These are phyloP conservation scores for Dovyalis caffra DNA, from an alignment of 345 rosid species.

Conservation along the genomic window DNA sequence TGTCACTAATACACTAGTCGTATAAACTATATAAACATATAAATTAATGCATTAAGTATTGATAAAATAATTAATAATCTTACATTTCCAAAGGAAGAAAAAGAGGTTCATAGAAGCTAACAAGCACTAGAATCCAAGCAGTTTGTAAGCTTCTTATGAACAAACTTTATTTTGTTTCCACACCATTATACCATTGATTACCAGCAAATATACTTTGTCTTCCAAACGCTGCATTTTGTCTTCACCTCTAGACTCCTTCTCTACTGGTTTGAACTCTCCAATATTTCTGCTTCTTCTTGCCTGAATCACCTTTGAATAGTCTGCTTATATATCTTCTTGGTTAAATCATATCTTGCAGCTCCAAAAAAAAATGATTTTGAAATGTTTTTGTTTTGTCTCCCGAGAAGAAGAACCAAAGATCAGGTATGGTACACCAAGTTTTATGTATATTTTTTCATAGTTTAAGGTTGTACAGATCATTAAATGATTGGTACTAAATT, in stretches of 20 bases:
- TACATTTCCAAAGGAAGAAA: slow-evolving; percentile 21
- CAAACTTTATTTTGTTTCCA: slow-evolving; percentile 1
- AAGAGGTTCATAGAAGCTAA: background rate
- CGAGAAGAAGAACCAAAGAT: slow-evolving; percentile 14
- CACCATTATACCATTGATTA: background rate
- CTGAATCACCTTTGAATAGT: slow-evolving; percentile 1
- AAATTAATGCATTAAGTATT: background rate
- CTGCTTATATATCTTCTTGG: background rate
- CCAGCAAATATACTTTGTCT: slow-evolving; percentile 16
- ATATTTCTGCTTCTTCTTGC: slow-evolving; percentile 9
- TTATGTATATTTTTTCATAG: background rate
- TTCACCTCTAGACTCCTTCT: slow-evolving; percentile 5
- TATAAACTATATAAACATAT: background rate
- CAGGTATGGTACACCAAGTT: slow-evolving; percentile 10
- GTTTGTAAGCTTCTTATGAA: background rate
- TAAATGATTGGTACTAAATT: background rate
- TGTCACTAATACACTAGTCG: background rate
- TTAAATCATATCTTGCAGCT: background rate
- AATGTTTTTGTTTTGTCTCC: slow-evolving; percentile 23
- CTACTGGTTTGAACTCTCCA: slow-evolving; percentile 13
- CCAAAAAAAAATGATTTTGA: slow-evolving; percentile 25
- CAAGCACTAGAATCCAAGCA: slow-evolving; percentile 15
- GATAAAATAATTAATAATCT: slow-evolving; percentile 3
- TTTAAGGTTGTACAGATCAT: background rate
- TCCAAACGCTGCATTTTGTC: slow-evolving; percentile 38